These are phyloP conservation scores for Artemisia annua DNA, from an alignment of 129 eudicot genomes.

Conservation along the genomic window DNA sequence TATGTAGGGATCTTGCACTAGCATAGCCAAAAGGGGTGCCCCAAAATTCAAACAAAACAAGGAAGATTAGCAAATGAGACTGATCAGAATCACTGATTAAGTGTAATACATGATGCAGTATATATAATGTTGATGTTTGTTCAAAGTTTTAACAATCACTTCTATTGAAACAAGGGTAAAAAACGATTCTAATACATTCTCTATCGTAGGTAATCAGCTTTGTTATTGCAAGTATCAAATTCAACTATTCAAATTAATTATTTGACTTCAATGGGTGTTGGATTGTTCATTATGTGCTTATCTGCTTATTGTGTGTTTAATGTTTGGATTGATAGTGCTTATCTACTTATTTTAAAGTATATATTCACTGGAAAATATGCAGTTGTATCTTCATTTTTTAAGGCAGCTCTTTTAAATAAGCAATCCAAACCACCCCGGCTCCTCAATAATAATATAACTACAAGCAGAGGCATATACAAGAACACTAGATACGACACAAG, in stretches of 20 bases:
- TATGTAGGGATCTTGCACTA: conserved; percentile 59
- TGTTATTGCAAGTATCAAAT: not conserved
- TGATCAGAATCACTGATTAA: not conserved
- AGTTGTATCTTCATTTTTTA: too few relatives aligned
- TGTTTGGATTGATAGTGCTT: too few relatives aligned
- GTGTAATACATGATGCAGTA: not conserved
- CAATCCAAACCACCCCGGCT: too few relatives aligned
- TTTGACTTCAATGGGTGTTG: not conserved
- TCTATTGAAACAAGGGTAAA: not conserved
- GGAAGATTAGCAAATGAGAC: conserved; percentile 11
- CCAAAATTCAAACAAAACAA: conserved; percentile 13
- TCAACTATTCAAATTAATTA: not conserved
- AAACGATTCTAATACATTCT: not conserved
- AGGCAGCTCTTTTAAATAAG: too few relatives aligned
- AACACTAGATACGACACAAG: not conserved
- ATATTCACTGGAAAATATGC: too few relatives aligned
- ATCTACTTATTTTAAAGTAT: too few relatives aligned
- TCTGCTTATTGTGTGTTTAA: too few relatives aligned
- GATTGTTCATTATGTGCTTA: too few relatives aligned
- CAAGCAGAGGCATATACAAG: too few relatives aligned
- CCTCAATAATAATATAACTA: too few relatives aligned
- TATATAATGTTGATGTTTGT: not conserved
- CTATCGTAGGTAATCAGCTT: not conserved
- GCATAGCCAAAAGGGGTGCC: conserved; percentile 19
- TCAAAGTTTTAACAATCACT: not conserved